Evolutionary conservation across 1,284 basidiomycete genomes (phyloP).

Genomic region (Wallemia ichthyophaga): DNA sequence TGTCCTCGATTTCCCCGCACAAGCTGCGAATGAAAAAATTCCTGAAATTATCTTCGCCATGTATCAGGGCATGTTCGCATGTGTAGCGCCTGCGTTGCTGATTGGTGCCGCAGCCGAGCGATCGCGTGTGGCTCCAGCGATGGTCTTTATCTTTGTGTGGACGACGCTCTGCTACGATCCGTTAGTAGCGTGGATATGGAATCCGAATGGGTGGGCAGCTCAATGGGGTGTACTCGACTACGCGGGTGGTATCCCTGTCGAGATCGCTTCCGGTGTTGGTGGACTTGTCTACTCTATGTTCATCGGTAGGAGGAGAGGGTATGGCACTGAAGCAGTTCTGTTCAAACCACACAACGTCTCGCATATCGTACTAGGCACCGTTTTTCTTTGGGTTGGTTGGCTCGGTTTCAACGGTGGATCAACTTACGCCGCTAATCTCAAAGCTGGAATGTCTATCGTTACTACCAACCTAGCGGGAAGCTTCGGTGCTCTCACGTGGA

Average conservation of each 20-base stretch:
- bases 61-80: slow-evolving; percentile 30
- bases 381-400: slow-evolving; percentile 69
- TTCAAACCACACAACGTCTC: slow-evolving; percentile 83
- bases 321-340: slow-evolving; percentile 50
- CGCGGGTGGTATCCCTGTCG: slow-evolving; percentile 68
- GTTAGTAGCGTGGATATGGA: slow-evolving; percentile 38
- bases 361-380: slow-evolving; percentile 58
- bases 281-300: slow-evolving; percentile 56
- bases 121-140: slow-evolving; percentile 54
- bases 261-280: slow-evolving; percentile 63
- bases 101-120: slow-evolving; percentile 48
- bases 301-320: slow-evolving; percentile 26
- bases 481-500: slow-evolving; percentile 48
- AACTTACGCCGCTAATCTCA: slow-evolving; percentile 66
- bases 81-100: slow-evolving; percentile 22
- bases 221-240: slow-evolving; percentile 75
- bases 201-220: slow-evolving; percentile 49
- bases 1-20: slow-evolving; percentile 44
- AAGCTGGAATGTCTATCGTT: slow-evolving; percentile 59
- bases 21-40: slow-evolving; percentile 25
- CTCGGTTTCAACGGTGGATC: slow-evolving; percentile 30
- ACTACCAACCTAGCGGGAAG: slow-evolving; percentile 36
- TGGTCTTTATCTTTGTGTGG: slow-evolving; percentile 68
- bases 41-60: slow-evolving; percentile 38
- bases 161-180: slow-evolving; percentile 22